Percentiles rank a stretch among this genome's conserved stretches.
Conservation (phyloP, 495 filamentous ascomycete species). For the Penicillium pancosmium region DNA sequence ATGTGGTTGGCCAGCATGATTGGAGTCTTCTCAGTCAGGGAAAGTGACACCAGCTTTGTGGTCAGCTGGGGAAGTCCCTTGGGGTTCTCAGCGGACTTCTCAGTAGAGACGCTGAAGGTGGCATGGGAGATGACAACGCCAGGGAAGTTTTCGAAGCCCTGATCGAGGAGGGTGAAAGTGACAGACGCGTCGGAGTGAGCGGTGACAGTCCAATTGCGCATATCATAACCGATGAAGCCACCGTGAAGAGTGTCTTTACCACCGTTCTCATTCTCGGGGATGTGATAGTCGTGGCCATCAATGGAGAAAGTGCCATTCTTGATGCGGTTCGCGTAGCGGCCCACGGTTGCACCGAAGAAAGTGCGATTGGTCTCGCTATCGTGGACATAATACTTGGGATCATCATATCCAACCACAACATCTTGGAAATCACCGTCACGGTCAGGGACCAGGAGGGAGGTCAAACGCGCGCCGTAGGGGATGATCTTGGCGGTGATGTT, state of each 20-base stretch:
- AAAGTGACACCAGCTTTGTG: conserved; percentile 59
- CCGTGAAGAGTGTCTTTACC: conserved; percentile 78
- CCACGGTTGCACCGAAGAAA: conserved; percentile 76
- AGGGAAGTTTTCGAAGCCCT: conserved; percentile 75
- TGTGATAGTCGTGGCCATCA: conserved; percentile 64
- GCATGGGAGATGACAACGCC: conserved; percentile 78
- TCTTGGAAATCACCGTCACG: conserved; percentile 65
- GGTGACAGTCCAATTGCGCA: conserved; percentile 78
- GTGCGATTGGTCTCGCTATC: conserved; percentile 69
- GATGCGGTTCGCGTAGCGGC: conserved; percentile 85
- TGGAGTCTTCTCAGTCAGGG: conserved; percentile 76
- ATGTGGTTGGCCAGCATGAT: conserved; percentile 83
- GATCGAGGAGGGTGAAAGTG: conserved; percentile 78
- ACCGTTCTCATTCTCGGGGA: conserved; percentile 71
- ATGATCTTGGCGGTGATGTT: conserved; percentile 77
- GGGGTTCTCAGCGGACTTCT: conserved; percentile 40
- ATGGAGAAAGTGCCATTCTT: conserved; percentile 81
- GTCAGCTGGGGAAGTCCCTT: conserved; percentile 48
- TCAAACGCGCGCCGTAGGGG: conserved; percentile 76
- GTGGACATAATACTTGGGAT: conserved; percentile 68
- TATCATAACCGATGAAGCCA: conserved; percentile 79
- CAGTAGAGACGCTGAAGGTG: conserved; percentile 63
- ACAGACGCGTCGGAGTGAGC: conserved; percentile 66
- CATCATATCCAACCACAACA: conserved; percentile 78
- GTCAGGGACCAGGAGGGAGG: conserved; percentile 74